These are phyloP conservation scores for Clarireedia monteithiana DNA, from an alignment of 2,329 filamentous ascomycete genomes.

Conservation along the genomic window DNA sequence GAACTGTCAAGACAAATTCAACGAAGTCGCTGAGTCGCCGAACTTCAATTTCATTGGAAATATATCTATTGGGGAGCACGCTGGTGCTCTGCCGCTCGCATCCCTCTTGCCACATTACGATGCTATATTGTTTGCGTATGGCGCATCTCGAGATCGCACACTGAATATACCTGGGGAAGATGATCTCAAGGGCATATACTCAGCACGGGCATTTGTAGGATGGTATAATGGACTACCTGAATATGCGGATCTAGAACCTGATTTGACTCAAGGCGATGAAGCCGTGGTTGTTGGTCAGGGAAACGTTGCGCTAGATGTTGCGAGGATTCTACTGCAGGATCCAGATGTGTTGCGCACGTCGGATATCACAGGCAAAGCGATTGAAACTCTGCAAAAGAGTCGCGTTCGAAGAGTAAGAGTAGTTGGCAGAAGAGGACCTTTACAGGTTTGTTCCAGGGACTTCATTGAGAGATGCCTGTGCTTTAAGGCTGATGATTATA, in stretches of 20 bases:
- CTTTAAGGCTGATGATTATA: conserved; percentile 29
- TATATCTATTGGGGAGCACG: conserved; percentile 60
- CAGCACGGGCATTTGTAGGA: conserved; percentile 86
- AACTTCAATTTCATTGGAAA: conserved; percentile 91
- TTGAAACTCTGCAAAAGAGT: conserved; percentile 65
- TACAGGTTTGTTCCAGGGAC: conserved; percentile 55
- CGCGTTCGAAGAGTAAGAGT: conserved; percentile 73
- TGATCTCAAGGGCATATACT: conserved; percentile 65
- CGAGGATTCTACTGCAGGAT: conserved; percentile 74
- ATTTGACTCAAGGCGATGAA: conserved; percentile 67
- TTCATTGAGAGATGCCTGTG: neutral
- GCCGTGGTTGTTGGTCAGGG: conserved; percentile 89
- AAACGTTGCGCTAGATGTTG: conserved; percentile 92
- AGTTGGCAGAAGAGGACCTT: conserved; percentile 80
- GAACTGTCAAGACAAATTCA: conserved; percentile 94
- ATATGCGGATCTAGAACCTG: conserved; percentile 62
- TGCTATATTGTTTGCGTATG: conserved; percentile 86
- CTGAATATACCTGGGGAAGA: conserved; percentile 77
- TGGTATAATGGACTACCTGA: conserved; percentile 98
- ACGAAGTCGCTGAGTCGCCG: conserved; percentile 73
- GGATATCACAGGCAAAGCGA: conserved; percentile 80
- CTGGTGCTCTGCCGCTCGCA: conserved; percentile 52
- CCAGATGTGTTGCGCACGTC: conserved; percentile 68
- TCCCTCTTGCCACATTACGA: conserved; percentile 77
- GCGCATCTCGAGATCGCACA: conserved; percentile 74